Conservation (phyloP, 345 rosid species). For the Capsella bursapastoris region DNA sequence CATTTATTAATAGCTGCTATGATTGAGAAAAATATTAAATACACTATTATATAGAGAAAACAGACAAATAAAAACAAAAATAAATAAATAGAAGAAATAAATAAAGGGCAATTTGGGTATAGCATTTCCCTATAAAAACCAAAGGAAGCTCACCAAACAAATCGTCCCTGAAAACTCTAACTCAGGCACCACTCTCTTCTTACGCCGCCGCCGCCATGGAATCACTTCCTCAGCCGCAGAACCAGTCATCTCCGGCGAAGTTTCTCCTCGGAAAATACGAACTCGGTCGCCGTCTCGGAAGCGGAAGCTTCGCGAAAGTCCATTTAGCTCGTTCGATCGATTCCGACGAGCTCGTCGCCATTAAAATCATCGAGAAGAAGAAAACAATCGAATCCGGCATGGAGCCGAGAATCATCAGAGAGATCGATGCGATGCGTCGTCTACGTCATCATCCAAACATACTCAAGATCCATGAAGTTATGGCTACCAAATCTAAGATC, state of each 20-base stretch:
- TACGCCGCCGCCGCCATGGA: conserved; percentile 35
- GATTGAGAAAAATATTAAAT: too few relatives aligned
- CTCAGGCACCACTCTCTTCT: conserved; percentile 36
- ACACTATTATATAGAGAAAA: too few relatives aligned
- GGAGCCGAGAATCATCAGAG: conserved; percentile 72
- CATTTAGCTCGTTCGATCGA: conserved; percentile 57
- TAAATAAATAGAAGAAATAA: too few relatives aligned
- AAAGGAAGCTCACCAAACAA: conserved; percentile 21
- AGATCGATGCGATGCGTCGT: conserved; percentile 85
- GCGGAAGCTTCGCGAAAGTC: conserved; percentile 85
- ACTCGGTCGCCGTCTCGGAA: conserved; percentile 68
- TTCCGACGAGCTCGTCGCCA: conserved; percentile 56
- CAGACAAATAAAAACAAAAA: too few relatives aligned
- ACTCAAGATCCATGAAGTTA: conserved; percentile 83
- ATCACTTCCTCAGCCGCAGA: conserved; percentile 33
- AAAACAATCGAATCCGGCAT: conserved; percentile 54
- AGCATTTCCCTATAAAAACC: conserved; percentile 26
- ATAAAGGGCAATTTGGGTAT: too few relatives aligned
- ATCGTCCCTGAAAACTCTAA: conserved; percentile 41
- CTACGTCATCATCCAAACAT: conserved; percentile 83
- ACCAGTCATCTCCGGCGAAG: conserved; percentile 32
- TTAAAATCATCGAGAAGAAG: conserved; percentile 77
- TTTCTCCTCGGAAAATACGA: conserved; percentile 69
- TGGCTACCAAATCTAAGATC: conserved; percentile 88
- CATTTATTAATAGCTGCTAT: too few relatives aligned